A percentile compares a stretch with the other conserved stretches of the same genome.
phyloP scores from a whole-genome alignment of 306 rosid species.

The Glycine latifolia region DNA sequence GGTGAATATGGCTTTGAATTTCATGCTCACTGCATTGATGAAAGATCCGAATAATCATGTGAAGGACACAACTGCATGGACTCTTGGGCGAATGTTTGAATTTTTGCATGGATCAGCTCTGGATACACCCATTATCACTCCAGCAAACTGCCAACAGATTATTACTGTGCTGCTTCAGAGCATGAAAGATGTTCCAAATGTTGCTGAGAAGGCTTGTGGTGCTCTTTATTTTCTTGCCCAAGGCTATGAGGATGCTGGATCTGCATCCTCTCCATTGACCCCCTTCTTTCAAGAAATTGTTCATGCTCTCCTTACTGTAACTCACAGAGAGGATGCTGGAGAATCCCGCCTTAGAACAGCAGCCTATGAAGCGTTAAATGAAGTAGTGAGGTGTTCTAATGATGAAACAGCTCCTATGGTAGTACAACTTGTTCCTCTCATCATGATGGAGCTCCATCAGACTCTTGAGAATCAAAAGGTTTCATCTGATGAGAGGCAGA shows the following conservation, averaged over 20 bases:
- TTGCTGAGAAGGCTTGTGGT: conserved; percentile 98
- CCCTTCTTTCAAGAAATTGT: conserved; percentile 84
- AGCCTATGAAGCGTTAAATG: conserved; percentile 91
- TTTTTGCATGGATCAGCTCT: conserved; percentile 87
- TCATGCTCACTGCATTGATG: conserved; percentile 83
- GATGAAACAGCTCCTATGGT: conserved; percentile 90
- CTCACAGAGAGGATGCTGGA: conserved; percentile 89
- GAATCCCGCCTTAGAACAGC: conserved; percentile 96
- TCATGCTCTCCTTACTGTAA: conserved; percentile 75
- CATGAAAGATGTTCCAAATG: conserved; percentile 94
- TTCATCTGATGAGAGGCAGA: conserved; percentile 82
- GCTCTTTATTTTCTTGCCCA: conserved; percentile 95
- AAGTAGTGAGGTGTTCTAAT: conserved; percentile 92
- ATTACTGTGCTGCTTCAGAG: conserved; percentile 82
- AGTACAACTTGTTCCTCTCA: conserved; percentile 75
- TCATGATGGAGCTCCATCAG: conserved; percentile 82
- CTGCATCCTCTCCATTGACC: conserved; percentile 72
- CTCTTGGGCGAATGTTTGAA: conserved; percentile 94
- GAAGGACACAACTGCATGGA: conserved; percentile 98
- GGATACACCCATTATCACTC: conserved; percentile 83
- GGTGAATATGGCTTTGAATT: conserved; percentile 76
- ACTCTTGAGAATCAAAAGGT: conserved; percentile 78
- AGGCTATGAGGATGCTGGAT: conserved; percentile 85
- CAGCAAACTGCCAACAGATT: conserved; percentile 80
- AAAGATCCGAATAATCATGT: conserved; percentile 89